Conservation (phyloP, 768 basidiomycete species). For the Rhizopogon rudus region DNA sequence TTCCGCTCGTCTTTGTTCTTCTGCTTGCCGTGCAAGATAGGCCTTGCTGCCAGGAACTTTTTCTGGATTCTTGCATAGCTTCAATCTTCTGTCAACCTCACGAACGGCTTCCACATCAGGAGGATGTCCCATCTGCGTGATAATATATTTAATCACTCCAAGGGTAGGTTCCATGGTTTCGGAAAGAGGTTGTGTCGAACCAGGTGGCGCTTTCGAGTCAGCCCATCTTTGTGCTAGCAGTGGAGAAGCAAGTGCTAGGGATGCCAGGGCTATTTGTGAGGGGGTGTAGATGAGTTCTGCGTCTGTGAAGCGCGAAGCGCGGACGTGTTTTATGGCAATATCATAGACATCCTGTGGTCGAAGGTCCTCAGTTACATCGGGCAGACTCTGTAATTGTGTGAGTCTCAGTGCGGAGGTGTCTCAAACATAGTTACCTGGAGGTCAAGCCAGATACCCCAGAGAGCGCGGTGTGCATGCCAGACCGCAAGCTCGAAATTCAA, state of each 20-base stretch:
- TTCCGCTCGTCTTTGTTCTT: constrained; percentile 63
- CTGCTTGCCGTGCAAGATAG: constrained; percentile 66
- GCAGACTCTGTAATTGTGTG: constrained; percentile 44
- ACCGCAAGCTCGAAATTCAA: constrained; percentile 91
- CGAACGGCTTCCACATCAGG: constrained; percentile 84
- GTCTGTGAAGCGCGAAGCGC: constrained; percentile 84
- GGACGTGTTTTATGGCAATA: constrained; percentile 58
- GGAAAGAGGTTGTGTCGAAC: constrained; percentile 7
- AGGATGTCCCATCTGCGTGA: constrained; percentile 48
- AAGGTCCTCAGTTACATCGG: constrained; percentile 43
- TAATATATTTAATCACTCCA: constrained; percentile 47
- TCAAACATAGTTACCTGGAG: constrained; percentile 56
- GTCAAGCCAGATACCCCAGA: constrained; percentile 89
- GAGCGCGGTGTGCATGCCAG: constrained; percentile 84
- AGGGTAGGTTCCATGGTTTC: constrained; percentile 28
- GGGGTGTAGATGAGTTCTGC: constrained; percentile 89
- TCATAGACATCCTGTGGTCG: constrained; percentile 56
- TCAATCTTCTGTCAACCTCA: constrained; percentile 83
- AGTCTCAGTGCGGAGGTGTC: constrained; percentile 3
- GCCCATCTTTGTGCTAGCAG: constrained; percentile 60
- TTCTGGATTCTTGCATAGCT: constrained; percentile 92
- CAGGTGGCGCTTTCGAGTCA: constrained; percentile 30
- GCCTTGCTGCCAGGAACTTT: constrained; percentile 89
- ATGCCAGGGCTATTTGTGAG: constrained; percentile 88
- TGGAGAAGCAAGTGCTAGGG: constrained; percentile 62